Conservation (phyloP, 2,329 filamentous ascomycete species). For the Moelleriella libera region DNA sequence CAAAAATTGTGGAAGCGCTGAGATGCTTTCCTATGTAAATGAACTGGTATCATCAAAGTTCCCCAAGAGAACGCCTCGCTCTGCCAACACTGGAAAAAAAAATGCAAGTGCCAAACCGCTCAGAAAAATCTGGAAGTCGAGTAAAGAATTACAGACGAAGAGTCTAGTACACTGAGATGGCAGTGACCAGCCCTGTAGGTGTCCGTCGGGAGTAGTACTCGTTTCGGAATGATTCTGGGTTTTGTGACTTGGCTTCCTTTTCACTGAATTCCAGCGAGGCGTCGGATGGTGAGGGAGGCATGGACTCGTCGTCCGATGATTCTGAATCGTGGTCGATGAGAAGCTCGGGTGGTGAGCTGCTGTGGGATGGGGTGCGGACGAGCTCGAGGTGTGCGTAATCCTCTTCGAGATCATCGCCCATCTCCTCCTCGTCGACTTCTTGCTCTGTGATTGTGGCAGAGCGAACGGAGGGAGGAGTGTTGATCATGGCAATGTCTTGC, state of each 20-base stretch:
- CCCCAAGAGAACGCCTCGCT: conserved; percentile 14
- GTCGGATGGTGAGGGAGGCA: conserved; percentile 57
- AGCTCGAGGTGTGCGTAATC: conserved; percentile 52
- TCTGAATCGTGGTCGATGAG: conserved; percentile 57
- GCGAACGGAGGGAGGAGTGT: conserved; percentile 14
- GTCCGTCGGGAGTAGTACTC: conserved; percentile 39
- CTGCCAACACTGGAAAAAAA: conserved; percentile 12
- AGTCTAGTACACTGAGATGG: conserved; percentile 41
- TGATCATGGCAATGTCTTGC: conserved; percentile 43
- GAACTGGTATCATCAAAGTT: conserved; percentile 6
- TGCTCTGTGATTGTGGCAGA: conserved; percentile 11
- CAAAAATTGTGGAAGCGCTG: no score
- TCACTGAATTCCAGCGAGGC: conserved; percentile 44
- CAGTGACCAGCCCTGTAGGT: conserved; percentile 34
- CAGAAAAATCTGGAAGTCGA: conserved; percentile 1
- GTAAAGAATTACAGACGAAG: not conserved
- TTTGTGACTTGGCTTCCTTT: conserved; percentile 33
- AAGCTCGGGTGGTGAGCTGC: conserved; percentile 48
- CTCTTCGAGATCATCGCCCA: conserved; percentile 42
- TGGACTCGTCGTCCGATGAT: conserved; percentile 60
- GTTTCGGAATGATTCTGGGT: conserved; percentile 34
- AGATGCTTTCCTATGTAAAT: no score
- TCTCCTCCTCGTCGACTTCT: conserved; percentile 28
- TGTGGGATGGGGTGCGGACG: conserved; percentile 54
- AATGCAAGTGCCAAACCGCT: conserved; percentile 1